Conservation (phyloP, 2,329 filamentous ascomycete species). For the Fusarium duplospermum region DNA sequence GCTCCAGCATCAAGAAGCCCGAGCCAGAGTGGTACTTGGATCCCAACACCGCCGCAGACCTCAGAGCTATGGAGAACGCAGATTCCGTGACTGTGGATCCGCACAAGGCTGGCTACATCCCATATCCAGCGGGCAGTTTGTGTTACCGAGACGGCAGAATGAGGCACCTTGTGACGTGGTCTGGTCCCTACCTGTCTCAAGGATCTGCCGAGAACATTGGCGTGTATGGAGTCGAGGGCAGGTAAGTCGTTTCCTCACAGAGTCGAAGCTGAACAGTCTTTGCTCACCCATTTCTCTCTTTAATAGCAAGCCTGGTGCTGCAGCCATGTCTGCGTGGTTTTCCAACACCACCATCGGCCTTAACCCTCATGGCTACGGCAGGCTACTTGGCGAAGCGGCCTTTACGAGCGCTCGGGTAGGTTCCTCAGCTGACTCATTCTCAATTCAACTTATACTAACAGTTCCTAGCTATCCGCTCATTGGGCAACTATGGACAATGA, state of each 20-base stretch:
- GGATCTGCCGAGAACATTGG: conserved; percentile 55
- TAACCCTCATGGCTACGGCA: conserved; percentile 54
- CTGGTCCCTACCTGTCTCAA: conserved; percentile 53
- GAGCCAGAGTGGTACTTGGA: conserved; percentile 51
- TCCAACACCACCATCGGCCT: conserved; percentile 58
- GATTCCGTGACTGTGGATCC: conserved; percentile 62
- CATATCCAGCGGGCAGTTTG: conserved; percentile 58
- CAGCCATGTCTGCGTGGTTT: conserved; percentile 58
- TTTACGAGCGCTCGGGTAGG: conserved; percentile 56
- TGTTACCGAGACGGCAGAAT: conserved; percentile 58
- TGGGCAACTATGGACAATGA: conserved; percentile 54
- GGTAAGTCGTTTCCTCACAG: conserved; percentile 35
- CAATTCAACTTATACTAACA: background rate
- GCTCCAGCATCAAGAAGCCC: conserved; percentile 14
- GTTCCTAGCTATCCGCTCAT: conserved; percentile 51
- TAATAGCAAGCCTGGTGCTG: conserved; percentile 57
- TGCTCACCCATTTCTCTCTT: fast-evolving
- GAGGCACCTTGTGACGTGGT: conserved; percentile 58
- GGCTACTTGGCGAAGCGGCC: conserved; percentile 55
- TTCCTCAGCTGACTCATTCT: background rate
- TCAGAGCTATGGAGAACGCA: conserved; percentile 52
- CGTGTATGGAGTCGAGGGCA: conserved; percentile 58
- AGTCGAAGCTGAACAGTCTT: fast-evolving
- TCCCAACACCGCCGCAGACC: conserved; percentile 52
- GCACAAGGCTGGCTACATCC: conserved; percentile 60